Base-by-base conservation (phyloP, 306 rosid species). In the Astragalus membranaceus region DNA sequence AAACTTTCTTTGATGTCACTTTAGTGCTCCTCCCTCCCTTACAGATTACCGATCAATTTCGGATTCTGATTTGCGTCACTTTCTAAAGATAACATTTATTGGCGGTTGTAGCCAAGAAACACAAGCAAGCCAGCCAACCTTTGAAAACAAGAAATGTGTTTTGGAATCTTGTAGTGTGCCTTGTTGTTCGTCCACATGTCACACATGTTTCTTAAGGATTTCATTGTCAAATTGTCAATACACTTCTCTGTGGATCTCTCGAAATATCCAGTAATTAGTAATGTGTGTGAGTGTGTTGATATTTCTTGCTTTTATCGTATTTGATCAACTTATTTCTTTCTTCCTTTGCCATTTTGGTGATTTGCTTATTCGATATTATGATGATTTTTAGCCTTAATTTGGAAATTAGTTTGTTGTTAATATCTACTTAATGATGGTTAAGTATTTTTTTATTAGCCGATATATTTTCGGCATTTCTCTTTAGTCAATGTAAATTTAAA, bases 131-230 rank as follows among this genome's bases (percentile, higher is more conserved):
- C 58, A 58, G 63, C 74, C 63, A 58, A 64, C 58, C 41, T 20
- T 64, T 52, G n/a, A 69, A 75, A 78, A 80, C 48, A 23, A 72
- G 78, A 73, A 7, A 16, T 32, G 30, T 62, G 35, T 62, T 54
- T 66, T 62, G 53, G 71, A 70, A 33, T 71, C 68, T 43, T 32
- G 10, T 5, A 29, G 26, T 56, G 29, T 42, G 11, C 67, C 62
- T 52, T 14, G 76, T 66, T 59, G 76, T 66, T 59, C 69, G 23
- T 2, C 43, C 64, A 75, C 79, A 81, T 58, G 84, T 88, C 74
- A 10, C 63, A 20, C 30, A 26, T 57, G 41, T 68, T 55, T 43
- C 33, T 32, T 41, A 1, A n/a, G 0, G 10, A 64, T 8, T 73
- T 72, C 69, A 14, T n/a, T 43, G 29, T 33, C 26, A 50, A 26